phyloP scores from a whole-genome alignment of 2,329 filamentous ascomycete species.

The Pyrenochaeta sp. region DNA sequence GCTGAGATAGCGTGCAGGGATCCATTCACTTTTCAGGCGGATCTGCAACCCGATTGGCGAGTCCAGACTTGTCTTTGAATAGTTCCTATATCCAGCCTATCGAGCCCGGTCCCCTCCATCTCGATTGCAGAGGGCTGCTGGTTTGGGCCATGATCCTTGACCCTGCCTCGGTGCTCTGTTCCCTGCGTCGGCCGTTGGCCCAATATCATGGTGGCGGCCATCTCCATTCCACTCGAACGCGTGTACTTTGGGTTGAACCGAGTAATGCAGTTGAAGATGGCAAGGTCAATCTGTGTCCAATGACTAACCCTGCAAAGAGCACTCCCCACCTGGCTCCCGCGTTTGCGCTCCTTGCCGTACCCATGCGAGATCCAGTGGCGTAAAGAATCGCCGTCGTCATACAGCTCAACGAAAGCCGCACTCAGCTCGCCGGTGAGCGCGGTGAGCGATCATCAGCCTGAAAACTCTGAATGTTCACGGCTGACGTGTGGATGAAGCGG shows the following conservation, averaged over 20 bases:
- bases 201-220: background rate
- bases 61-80: constrained; percentile 28
- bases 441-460: constrained; percentile 13
- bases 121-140: constrained; percentile 21
- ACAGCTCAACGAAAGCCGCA: constrained; percentile 14
- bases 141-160: constrained; percentile 12
- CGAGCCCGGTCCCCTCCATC: constrained; percentile 17
- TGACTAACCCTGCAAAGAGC: constrained; percentile 23
- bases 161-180: constrained; percentile 5
- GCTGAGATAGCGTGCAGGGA: constrained; percentile 36
- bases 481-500: constrained; percentile 21
- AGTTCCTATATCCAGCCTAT: constrained; percentile 25
- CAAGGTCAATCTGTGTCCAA: constrained; percentile 29
- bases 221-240: background rate
- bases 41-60: constrained; percentile 48
- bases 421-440: constrained; percentile 22
- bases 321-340: constrained; percentile 17
- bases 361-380: constrained; percentile 27
- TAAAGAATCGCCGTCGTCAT: constrained; percentile 17
- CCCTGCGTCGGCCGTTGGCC: constrained; percentile 19
- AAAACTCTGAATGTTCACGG: constrained; percentile 36
- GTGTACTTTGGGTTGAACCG: background rate
- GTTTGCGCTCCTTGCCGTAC: constrained; percentile 33
- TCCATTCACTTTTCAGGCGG: constrained; percentile 26
- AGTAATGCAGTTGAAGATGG: constrained; percentile 18